Conservation (phyloP, 2,329 filamentous ascomycete species). For the Uncinocarpus reesii region DNA sequence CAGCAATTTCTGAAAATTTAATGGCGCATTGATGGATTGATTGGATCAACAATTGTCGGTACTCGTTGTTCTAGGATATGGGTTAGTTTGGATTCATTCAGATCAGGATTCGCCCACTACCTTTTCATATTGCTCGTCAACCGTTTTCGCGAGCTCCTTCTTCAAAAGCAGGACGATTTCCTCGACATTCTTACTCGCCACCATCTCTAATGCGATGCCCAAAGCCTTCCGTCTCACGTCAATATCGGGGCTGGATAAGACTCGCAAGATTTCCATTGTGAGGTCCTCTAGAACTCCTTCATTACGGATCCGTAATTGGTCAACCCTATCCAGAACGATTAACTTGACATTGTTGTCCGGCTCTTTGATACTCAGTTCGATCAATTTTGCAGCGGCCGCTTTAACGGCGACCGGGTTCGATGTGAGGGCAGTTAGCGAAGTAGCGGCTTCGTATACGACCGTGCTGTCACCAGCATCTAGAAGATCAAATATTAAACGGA, state of each 20-base stretch:
- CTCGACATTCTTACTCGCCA: slow-evolving; percentile 96
- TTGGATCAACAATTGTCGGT: slow-evolving; percentile 88
- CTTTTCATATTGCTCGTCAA: slow-evolving; percentile 98
- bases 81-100: background rate
- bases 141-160: slow-evolving; percentile 94
- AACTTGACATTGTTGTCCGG: slow-evolving; percentile 99
- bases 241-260: slow-evolving; percentile 88
- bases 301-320: slow-evolving; percentile 75
- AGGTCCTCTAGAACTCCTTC: slow-evolving; percentile 86
- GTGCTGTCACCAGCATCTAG: slow-evolving; percentile 87
- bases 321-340: slow-evolving; percentile 89
- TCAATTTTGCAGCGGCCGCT: slow-evolving; percentile 89
- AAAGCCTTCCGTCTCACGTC: slow-evolving; percentile 91
- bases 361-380: slow-evolving; percentile 94
- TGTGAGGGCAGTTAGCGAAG: slow-evolving; percentile 83
- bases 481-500: slow-evolving; percentile 91
- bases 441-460: slow-evolving; percentile 94
- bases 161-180: slow-evolving; percentile 93
- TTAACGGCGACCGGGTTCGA: slow-evolving; percentile 97
- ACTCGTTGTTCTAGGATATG: slow-evolving; percentile 61
- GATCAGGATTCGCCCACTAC: slow-evolving; percentile 23
- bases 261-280: slow-evolving; percentile 92
- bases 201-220: slow-evolving; percentile 87
- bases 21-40: slow-evolving; percentile 98
- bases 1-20: slow-evolving; percentile 96